Percentiles rank a stretch among this genome's conserved stretches.
Evolutionary conservation across 2,329 filamentous ascomycete species (phyloP).

Genomic region (Talaromyces atroroseus): DNA sequence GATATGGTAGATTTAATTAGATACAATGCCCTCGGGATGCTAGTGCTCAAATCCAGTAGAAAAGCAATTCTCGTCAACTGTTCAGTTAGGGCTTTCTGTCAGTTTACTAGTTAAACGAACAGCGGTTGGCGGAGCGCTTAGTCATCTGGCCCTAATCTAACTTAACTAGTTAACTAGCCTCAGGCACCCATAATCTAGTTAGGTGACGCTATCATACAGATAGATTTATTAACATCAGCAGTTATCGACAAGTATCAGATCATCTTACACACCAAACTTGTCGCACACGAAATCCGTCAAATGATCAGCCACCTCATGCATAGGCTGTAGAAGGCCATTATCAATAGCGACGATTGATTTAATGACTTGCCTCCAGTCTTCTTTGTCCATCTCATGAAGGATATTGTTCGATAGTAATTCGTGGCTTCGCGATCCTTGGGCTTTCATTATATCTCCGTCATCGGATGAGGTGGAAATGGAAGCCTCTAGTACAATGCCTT

Average conservation of each 20-base stretch:
- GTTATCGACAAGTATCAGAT: not conserved
- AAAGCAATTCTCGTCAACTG: no score
- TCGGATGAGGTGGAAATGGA: conserved; percentile 35
- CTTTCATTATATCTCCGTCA: conserved; percentile 18
- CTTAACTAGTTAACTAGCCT: no score
- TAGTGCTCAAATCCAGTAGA: no score
- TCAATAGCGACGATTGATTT: not conserved
- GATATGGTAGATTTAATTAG: no score
- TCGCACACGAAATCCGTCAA: conserved; percentile 11
- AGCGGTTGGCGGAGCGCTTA: no score
- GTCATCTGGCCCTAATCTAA: no score
- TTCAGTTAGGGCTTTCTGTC: no score
- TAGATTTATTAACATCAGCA: not conserved
- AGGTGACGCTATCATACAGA: not conserved
- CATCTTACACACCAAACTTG: conserved; percentile 8
- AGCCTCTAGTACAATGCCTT: conserved; percentile 36
- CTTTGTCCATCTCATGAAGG: conserved; percentile 44
- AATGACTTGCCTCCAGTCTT: conserved; percentile 20
- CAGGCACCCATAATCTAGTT: no score
- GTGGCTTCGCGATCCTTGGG: conserved; percentile 30
- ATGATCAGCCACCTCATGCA: conserved; percentile 5
- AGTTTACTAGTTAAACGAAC: no score
- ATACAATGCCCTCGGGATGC: no score
- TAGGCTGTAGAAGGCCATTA: not conserved
- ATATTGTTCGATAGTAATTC: conserved; percentile 34